A percentile compares a stretch with the other conserved stretches of the same genome.
phyloP scores from a whole-genome alignment of 2,329 filamentous ascomycete species.

The Polytolypa hystricis region DNA sequence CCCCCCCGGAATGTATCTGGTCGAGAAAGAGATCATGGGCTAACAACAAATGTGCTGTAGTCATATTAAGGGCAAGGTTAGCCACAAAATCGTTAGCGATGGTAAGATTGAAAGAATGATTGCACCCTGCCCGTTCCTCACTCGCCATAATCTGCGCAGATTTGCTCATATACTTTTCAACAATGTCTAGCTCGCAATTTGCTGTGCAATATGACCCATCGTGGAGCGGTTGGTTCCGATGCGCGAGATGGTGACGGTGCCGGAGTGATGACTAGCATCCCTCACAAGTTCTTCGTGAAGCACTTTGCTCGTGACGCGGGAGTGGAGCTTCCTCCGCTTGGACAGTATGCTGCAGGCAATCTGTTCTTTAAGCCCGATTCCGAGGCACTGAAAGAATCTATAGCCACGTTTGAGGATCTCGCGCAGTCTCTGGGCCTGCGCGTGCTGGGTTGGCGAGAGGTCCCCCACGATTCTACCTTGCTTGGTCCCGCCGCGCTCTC shows the following conservation, averaged over 20 bases:
- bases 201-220: constrained; percentile 99
- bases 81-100: constrained; percentile 98
- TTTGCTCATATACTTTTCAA: no score
- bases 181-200: constrained; percentile 69
- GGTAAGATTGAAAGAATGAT: constrained; percentile 54
- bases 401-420: constrained; percentile 86
- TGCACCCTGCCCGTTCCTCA: no score
- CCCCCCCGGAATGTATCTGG: not conserved
- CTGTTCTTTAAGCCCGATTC: constrained; percentile 97
- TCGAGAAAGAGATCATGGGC: constrained; percentile 1
- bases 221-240: constrained; percentile 94
- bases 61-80: constrained; percentile 93
- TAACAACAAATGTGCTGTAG: constrained; percentile 35
- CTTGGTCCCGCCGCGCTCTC: constrained; percentile 87
- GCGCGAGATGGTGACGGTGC: constrained; percentile 95
- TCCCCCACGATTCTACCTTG: constrained; percentile 84
- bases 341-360: constrained; percentile 95
- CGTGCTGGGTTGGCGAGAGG: constrained; percentile 91
- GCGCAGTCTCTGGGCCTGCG: constrained; percentile 78
- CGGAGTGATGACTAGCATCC: constrained; percentile 98
- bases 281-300: constrained; percentile 96
- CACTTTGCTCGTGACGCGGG: constrained; percentile 89
- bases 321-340: constrained; percentile 73
- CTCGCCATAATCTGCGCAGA: not conserved
- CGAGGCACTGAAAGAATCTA: constrained; percentile 79